These are phyloP conservation scores for Penicillium sp. DNA, from an alignment of 2,329 filamentous ascomycete species.

Conservation along the genomic window DNA sequence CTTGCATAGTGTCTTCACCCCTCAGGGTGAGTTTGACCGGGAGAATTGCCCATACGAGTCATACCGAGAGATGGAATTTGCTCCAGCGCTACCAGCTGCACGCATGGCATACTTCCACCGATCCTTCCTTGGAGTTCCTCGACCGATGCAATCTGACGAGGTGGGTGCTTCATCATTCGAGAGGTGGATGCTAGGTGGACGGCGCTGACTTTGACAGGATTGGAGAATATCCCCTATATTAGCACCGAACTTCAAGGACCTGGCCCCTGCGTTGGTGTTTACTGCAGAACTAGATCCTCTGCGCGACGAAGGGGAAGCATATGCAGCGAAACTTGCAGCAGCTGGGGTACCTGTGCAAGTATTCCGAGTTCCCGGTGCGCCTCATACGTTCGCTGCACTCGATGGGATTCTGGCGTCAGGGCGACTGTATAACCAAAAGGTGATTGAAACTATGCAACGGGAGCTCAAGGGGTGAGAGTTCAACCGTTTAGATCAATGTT, in stretches of 20 bases:
- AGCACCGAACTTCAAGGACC: conserved; percentile 34
- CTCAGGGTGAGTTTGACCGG: conserved; percentile 36
- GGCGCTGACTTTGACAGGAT: conserved; percentile 27
- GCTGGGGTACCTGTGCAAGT: conserved; percentile 37
- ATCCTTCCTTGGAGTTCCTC: conserved; percentile 40
- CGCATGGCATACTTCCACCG: conserved; percentile 45
- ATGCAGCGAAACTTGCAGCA: conserved; percentile 39
- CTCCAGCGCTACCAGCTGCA: conserved; percentile 36
- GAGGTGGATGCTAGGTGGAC: not conserved
- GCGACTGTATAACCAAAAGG: conserved; percentile 30
- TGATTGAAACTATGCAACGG: conserved; percentile 30
- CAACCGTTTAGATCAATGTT: conserved; percentile 11
- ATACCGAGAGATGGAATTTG: conserved; percentile 43
- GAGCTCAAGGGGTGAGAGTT: conserved; percentile 18
- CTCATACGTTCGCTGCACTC: conserved; percentile 35
- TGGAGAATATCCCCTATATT: conserved; percentile 48
- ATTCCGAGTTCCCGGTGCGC: conserved; percentile 34
- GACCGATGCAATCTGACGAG: conserved; percentile 36
- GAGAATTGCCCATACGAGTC: conserved; percentile 42
- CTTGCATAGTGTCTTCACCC: conserved; percentile 38
- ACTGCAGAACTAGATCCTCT: conserved; percentile 46
- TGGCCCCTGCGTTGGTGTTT: conserved; percentile 43
- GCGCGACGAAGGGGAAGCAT: conserved; percentile 45
- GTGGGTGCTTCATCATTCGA: conserved; percentile 24
- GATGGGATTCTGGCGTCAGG: conserved; percentile 36